Conservation (phyloP, 2,329 filamentous ascomycete species). For the Penicillium sp. region DNA sequence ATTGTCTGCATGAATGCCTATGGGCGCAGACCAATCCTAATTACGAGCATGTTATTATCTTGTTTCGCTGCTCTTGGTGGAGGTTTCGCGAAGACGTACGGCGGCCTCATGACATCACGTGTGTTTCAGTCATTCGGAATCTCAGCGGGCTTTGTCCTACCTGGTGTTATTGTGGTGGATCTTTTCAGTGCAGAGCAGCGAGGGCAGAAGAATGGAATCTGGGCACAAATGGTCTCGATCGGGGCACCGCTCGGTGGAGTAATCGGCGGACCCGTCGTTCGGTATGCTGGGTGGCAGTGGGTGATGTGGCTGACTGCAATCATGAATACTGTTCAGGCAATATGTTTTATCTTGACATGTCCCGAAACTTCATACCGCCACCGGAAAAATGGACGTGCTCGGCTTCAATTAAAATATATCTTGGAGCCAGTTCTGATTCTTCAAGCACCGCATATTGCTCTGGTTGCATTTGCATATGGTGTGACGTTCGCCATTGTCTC, state of each 20-base stretch:
- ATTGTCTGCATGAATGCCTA: not conserved
- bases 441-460: not conserved
- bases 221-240: not conserved
- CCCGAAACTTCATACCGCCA: not conserved
- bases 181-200: not conserved
- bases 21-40: not conserved
- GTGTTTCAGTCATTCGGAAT: not conserved
- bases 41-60: not conserved
- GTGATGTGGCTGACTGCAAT: conserved; percentile 1
- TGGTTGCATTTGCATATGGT: not conserved
- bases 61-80: not conserved
- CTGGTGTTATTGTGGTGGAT: not conserved
- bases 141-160: not conserved
- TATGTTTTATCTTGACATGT: not conserved
- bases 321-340: not conserved
- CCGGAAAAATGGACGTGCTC: not conserved
- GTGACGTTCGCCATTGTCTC: conserved; percentile 1
- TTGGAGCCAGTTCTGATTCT: not conserved
- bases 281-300: not conserved
- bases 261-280: not conserved
- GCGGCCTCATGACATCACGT: not conserved
- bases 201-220: not conserved
- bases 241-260: not conserved
- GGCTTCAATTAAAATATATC: not conserved
- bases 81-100: not conserved